phyloP scores from a whole-genome alignment of 768 basidiomycete species.

The Hypholoma fasciculare region DNA sequence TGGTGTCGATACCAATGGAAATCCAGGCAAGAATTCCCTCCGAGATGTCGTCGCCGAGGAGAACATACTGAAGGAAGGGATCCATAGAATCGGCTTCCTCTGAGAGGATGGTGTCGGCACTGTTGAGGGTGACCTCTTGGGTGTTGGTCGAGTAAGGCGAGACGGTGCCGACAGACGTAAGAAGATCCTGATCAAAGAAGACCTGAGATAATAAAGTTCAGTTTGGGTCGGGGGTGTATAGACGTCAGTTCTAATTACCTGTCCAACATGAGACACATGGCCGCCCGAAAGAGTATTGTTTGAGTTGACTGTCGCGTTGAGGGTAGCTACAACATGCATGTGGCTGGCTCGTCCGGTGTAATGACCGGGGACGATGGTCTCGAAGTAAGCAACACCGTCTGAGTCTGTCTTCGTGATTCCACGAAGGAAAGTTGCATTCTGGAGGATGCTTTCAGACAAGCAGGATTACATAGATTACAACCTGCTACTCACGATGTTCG shows the following conservation, averaged over 20 bases:
- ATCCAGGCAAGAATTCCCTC: conserved; percentile 10
- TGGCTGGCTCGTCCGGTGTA: conserved; percentile 10
- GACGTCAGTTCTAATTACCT: not conserved
- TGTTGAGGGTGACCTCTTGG: conserved; percentile 3
- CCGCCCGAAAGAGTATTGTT: conserved; percentile 9
- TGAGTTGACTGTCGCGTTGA: conserved; percentile 7
- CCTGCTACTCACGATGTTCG: conserved; percentile 5
- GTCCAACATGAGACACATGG: conserved; percentile 10
- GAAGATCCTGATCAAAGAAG: conserved; percentile 10
- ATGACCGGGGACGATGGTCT: conserved; percentile 8
- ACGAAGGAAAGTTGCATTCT: conserved; percentile 8
- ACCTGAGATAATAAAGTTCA: not conserved
- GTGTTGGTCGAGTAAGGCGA: conserved; percentile 7
- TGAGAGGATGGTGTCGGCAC: conserved; percentile 4
- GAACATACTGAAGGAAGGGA: conserved; percentile 9
- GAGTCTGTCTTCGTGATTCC: conserved; percentile 9
- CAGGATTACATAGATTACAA: not conserved
- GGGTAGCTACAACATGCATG: conserved; percentile 8
- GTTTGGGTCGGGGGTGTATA: not conserved
- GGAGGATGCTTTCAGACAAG: not conserved
- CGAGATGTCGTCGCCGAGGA: conserved; percentile 1
- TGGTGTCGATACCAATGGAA: conserved; percentile 8
- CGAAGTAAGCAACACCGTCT: conserved; percentile 8
- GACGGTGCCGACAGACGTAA: conserved; percentile 1
- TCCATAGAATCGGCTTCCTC: conserved; percentile 7